Base-by-base conservation (phyloP, 169 alveolate genomes). In the Eimeria sp. region DNA sequence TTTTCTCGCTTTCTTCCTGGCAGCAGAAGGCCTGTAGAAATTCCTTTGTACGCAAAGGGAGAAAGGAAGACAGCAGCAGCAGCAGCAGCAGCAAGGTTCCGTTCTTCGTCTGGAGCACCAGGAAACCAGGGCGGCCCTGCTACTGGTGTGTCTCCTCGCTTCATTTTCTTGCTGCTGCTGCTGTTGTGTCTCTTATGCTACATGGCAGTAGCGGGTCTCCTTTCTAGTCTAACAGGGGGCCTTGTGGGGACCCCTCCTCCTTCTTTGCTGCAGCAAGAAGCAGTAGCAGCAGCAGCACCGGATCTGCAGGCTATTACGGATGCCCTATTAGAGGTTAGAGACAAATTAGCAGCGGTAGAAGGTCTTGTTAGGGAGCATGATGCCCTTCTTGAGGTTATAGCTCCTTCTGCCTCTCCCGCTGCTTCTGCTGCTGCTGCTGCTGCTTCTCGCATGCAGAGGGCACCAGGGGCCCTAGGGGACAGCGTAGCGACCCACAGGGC, bases 401-500 rank as follows among this genome's bases (percentile, higher is more conserved):
- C 67, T 0, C 72, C 70, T 16, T 4, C n/a, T 30, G 51, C 4
- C 70, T 49, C 72, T 22, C 30, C 67, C 2, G 30, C 70, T 51
- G 89, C 89, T 49, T 63, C 72, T 51, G 89, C 89, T 80, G 89
- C 89, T 22, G 89, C 70, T 45, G 43, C 87, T 75, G 57, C 51
- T 45, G 45, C 89, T 63, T 80, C 72, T 72, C 89, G 89, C 45
- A 20, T 13, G 43, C 63, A 51, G n/a, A 18, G 72, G 43, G 89
- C 89, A 14, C 43, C 70, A 22, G 89, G 86, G 51, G 63, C 72
- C 72, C 51, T 43, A 22, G 89, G 72, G 25, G 72, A 47, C 89
- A 51, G 89, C 67, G 70, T 43, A 34, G 63, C 72, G 11, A 47
- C 70, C 89, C 63, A 80, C 25, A 54, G 2, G 61, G 16, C 61